Evolutionary conservation across 345 rosid species (phyloP), one percentile per base, ranked within the genome.

Genomic region (Xanthoceras sorbifolium): DNA sequence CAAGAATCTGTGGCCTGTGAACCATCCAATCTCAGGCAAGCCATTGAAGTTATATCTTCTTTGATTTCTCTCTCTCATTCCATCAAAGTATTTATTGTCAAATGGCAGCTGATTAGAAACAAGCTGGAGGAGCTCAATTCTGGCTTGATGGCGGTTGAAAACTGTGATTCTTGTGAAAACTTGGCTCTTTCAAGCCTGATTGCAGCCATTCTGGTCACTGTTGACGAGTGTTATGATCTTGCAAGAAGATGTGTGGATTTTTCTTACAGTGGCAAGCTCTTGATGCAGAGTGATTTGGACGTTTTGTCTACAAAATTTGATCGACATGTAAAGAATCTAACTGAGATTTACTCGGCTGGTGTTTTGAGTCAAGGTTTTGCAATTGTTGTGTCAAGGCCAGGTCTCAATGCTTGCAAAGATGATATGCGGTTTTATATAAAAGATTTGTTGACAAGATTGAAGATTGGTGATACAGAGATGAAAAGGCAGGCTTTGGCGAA

Each of bases 281-380:
- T 93, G 87, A 96, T 96, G 99, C 98, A 96, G 86, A 93, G 98
- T 72, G 94, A 93, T 83, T 83, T 96, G 71, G 98, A 96, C 78
- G 83, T 89, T 4, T 67, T 92, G 65, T 85, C 88, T 0, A 78
- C 88, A 0, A 96, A 82, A 73, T 82, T 93, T 50, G 95, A 90
- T 59, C 65, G 61, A 0, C 91, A 89, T 40, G 75, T 86, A 34
- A 88, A 85, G 83, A 84, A 82, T 66, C 84, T 96, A 25, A 81
- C 90, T 34, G 90, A 84, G 82, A 77, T 93, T 79, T 90, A 89
- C 84, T 81, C 87, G 3, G 85, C 86, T 15, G 95, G 95, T 73
- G 80, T 89, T 75, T 76, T 92, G 55, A 82, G 87, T 66, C 92
- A 86, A 17, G 93, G 89, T 1, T 91, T 85, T 28, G 98, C 98